Evolutionary conservation across 805 yeast species (phyloP), one percentile per base, ranked within the genome.

Genomic region (Kuraishia molischiana): DNA sequence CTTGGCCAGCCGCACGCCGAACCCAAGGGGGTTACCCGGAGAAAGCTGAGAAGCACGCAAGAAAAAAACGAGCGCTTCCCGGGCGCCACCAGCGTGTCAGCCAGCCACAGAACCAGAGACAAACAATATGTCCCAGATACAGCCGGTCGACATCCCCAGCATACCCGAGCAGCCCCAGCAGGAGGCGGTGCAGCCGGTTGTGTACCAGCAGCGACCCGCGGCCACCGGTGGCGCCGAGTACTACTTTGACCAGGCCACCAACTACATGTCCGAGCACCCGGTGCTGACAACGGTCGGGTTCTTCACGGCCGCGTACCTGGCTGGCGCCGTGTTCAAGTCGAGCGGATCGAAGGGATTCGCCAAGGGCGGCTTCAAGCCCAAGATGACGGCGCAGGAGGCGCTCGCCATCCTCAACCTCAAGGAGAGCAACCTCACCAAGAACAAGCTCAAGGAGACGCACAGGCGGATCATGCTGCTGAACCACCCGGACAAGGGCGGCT

Each of bases 401-500:
- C 67, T 87, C 43, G 87, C 76, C 53, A 84, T 90, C 22, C 71
- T 90, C 48, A 83, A 81, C 51, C 64, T 87, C 49, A 78, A 73
- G 45, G 92, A 83, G 55, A 65, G 75, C 28, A 76, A 71, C 18
- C 60, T 78, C 51, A 67, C 74, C 31, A 77, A 74, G 58, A 71
- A 77, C 42, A 78, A 69, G 50, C 66, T 87, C 51, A 81, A 82
- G 53, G 86, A 80, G 44, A 79, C 77, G 42, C 95, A 89, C 55
- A 74, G 95, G 61, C 68, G 67, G 49, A 79, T 87, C 51, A 84
- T 89, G 92, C 61, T 85, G 60, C 73, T 82, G 36, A 89, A 89
- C 57, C 97, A 89, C 54, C 97, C 97, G 9, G 97, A 89, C 64
- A 83, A 79, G 54, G 96, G 96, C 24, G 97, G 97, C 2, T 81